Base-by-base conservation (phyloP, 2,329 filamentous ascomycete species). In the Nothophoma quercina region DNA sequence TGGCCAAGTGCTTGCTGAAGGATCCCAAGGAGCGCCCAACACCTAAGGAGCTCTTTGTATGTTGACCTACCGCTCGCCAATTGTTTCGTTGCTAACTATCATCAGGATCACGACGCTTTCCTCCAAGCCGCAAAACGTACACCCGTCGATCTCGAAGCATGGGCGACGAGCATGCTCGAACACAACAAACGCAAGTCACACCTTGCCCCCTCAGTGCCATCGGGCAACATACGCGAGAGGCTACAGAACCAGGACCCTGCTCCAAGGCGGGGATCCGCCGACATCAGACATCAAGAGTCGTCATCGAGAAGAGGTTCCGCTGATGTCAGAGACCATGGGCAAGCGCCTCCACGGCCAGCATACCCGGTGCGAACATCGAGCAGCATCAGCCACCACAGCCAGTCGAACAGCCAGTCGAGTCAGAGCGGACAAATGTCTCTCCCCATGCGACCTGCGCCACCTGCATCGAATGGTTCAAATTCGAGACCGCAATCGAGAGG, bases 101-200 rank as follows among this genome's bases (percentile, higher is more conserved):
- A 15, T 2, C 54, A 96, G 91, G 93, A 97, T 62, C 88, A 89
- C 56, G 95, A 99, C 71, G 87, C 92, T 3, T 99, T 99, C 75
- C 86, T 99, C 16, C 92, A 96, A 76, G 95, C 95, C 45, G 95
- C 95, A 40, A 98, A 98, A 80, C 86, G 93, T 63, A 99, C 95
- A 1, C 95, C 95, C 0, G 95, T 99, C 42, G 89, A 99, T 72
- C 83, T 99, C 26, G 86, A 90, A 74, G 90, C 92, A 58, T 99
- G 95, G 95, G 93, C 95, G 18, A 86, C 96, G 40, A 88, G 90
- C 67, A 85, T 98, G 81, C 93, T 98, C 85, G 93, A 97, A 72
- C 87, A 88, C 65, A 90, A 97, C 75, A 96, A 97, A 75, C 90
- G 95, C 72, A 96, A 96, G 75, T 96, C 93, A 22, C 93, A 97